These are phyloP conservation scores for Plasmopara halstedii DNA, from an alignment of 352 stramenopile species.

Conservation along the genomic window DNA sequence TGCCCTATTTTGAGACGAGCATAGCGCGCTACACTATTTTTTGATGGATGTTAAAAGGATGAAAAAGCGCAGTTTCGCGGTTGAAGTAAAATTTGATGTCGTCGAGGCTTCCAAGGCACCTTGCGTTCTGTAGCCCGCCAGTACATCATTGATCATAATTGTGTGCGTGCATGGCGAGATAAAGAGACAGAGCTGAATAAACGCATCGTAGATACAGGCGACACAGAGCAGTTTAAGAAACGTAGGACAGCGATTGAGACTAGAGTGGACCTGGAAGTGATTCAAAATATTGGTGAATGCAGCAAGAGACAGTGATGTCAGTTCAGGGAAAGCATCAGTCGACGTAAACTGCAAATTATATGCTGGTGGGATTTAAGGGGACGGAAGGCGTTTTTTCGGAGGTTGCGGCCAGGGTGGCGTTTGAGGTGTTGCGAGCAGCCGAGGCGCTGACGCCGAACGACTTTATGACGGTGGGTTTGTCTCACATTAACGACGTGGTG, in stretches of 20 bases:
- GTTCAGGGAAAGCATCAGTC: not conserved
- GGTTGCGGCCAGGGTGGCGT: constrained; percentile 42
- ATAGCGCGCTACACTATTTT: constrained; percentile 1
- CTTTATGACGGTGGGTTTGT: constrained; percentile 56
- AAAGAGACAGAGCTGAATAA: constrained; percentile 36
- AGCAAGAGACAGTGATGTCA: not conserved
- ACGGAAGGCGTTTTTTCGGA: constrained; percentile 70
- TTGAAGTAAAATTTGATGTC: no score
- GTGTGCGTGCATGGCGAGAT: constrained; percentile 57
- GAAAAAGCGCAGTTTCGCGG: constrained; percentile 75
- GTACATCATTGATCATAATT: constrained; percentile 41
- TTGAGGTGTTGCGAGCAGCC: constrained; percentile 48
- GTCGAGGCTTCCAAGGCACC: no score
- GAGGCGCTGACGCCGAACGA: constrained; percentile 33
- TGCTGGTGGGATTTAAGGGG: constrained; percentile 62
- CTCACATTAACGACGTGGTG: constrained; percentile 48
- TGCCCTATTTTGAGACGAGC: constrained; percentile 8
- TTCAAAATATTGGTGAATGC: no score
- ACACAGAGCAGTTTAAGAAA: not conserved
- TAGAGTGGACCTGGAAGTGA: no score
- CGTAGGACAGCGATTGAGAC: no score
- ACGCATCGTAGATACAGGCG: not conserved
- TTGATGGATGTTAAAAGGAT: constrained; percentile 16
- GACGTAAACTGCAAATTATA: constrained; percentile 19
- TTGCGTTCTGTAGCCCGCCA: constrained; percentile 55